Percentiles rank a stretch among this genome's conserved stretches.
phyloP scores from a whole-genome alignment of 2,329 filamentous ascomycete species.

The Dichotomopilus funicola region DNA sequence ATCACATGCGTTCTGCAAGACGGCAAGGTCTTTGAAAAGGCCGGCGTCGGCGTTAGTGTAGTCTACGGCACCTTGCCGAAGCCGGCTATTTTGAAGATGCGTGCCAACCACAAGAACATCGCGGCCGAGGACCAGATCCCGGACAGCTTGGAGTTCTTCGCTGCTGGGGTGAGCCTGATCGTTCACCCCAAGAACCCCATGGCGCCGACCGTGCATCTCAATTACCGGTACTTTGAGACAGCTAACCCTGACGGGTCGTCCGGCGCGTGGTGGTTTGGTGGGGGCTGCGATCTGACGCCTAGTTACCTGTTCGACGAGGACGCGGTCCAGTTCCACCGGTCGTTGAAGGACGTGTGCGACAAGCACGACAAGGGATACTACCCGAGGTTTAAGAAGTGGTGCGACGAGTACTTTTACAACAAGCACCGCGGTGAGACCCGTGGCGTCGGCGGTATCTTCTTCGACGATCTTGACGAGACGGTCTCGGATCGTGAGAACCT shows the following conservation, averaged over 20 bases:
- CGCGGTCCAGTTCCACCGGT: constrained; percentile 91
- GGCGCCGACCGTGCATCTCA: constrained; percentile 94
- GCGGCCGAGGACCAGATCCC: constrained; percentile 54
- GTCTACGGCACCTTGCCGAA: constrained; percentile 89
- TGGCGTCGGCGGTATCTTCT: constrained; percentile 95
- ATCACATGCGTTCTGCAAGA: constrained; percentile 94
- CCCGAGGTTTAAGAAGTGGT: constrained; percentile 94
- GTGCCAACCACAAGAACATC: constrained; percentile 87
- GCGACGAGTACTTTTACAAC: constrained; percentile 93
- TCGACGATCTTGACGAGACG: constrained; percentile 86
- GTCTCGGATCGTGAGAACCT: constrained; percentile 83
- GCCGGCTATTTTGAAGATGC: constrained; percentile 86
- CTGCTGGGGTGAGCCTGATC: constrained; percentile 85
- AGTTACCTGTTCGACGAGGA: constrained; percentile 95
- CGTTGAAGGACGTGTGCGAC: constrained; percentile 88
- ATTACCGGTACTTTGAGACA: constrained; percentile 98
- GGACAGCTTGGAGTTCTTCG: constrained; percentile 89
- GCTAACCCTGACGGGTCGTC: constrained; percentile 72
- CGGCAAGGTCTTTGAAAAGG: constrained; percentile 96
- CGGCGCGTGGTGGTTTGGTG: constrained; percentile 97
- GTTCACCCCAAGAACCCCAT: constrained; percentile 92
- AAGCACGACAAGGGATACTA: constrained; percentile 90
- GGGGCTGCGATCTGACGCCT: constrained; percentile 88
- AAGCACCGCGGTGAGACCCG: constrained; percentile 83
- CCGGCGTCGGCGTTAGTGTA: constrained; percentile 87